phyloP scores from a whole-genome alignment of 2,329 filamentous ascomycete species.

The Cladosporium sp. region DNA sequence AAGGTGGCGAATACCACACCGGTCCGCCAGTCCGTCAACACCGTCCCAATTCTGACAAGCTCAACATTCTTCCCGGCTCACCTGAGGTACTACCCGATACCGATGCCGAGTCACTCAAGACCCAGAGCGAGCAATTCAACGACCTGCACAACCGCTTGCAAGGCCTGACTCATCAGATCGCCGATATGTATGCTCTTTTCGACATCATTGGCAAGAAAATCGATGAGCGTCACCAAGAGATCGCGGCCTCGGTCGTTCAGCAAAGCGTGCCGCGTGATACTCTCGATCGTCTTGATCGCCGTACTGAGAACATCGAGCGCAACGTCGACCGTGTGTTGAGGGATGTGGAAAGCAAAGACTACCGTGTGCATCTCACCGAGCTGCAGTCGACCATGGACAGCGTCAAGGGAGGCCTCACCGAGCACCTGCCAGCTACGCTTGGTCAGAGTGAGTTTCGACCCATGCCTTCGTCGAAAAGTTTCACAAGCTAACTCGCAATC shows the following conservation, averaged over 20 bases:
- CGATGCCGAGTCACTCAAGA: slow-evolving; percentile 41
- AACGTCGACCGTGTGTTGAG: slow-evolving; percentile 52
- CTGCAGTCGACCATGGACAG: slow-evolving; percentile 56
- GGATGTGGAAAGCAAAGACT: slow-evolving; percentile 59
- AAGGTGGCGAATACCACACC: slow-evolving; percentile 23
- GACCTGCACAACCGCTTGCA: slow-evolving; percentile 86
- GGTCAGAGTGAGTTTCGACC: slow-evolving; percentile 47
- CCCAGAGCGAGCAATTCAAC: slow-evolving; percentile 64
- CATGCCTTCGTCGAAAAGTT: neutral
- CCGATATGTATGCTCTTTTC: slow-evolving; percentile 60
- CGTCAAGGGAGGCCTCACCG: slow-evolving; percentile 54
- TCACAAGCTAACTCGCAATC: slow-evolving; percentile 17
- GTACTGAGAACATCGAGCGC: slow-evolving; percentile 56
- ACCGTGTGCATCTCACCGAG: slow-evolving; percentile 54
- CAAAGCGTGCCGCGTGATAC: slow-evolving; percentile 15
- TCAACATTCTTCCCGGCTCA: slow-evolving; percentile 38
- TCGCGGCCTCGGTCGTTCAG: slow-evolving; percentile 6
- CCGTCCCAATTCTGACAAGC: slow-evolving; percentile 25
- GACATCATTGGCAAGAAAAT: slow-evolving; percentile 52
- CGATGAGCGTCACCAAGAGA: slow-evolving; percentile 55
- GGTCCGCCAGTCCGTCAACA: slow-evolving; percentile 33
- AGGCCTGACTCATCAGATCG: slow-evolving; percentile 67
- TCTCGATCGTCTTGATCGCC: slow-evolving; percentile 37
- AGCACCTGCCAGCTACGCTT: slow-evolving; percentile 53
- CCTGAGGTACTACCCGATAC: slow-evolving; percentile 43